These are phyloP conservation scores for Plasmopara viticola DNA, from an alignment of 352 stramenopile genomes.

Conservation along the genomic window DNA sequence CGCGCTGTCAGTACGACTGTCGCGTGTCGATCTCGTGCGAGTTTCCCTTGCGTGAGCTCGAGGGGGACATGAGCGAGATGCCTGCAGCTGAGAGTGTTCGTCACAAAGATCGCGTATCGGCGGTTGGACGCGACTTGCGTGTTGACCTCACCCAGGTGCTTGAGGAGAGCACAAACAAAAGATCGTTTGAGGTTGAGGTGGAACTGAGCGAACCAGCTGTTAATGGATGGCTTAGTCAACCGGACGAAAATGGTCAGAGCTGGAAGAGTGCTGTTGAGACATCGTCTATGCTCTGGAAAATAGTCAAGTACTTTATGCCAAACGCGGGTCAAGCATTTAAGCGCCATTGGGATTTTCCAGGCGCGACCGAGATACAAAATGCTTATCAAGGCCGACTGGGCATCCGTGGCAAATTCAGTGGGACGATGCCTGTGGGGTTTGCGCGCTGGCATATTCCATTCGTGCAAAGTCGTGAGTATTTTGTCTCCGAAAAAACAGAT, in stretches of 20 bases:
- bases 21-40: conserved; percentile 82
- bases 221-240: conserved; percentile 70
- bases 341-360: conserved; percentile 63
- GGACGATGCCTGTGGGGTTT: conserved; percentile 89
- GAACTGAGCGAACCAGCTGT: conserved; percentile 62
- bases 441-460: conserved; percentile 83
- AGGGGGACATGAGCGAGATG: conserved; percentile 53
- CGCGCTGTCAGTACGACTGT: conserved; percentile 79
- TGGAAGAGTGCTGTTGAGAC: conserved; percentile 62
- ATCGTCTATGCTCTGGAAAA: conserved; percentile 68
- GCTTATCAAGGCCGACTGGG: conserved; percentile 69
- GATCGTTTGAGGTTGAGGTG: conserved; percentile 72
- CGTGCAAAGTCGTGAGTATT: conserved; percentile 83
- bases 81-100: conserved; percentile 64
- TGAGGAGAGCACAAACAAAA: conserved; percentile 67
- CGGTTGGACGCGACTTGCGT: conserved; percentile 69
- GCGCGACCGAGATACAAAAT: conserved; percentile 70
- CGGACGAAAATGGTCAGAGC: conserved; percentile 65
- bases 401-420: conserved; percentile 77
- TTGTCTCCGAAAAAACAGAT: conserved; percentile 89
- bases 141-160: conserved; percentile 79
- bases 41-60: conserved; percentile 51
- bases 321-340: conserved; percentile 76
- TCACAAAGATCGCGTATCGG: conserved; percentile 73
- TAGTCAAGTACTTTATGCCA: conserved; percentile 83